Percentiles rank a stretch among this genome's conserved stretches.
These are phyloP conservation scores for Priceomyces carsonii DNA, from an alignment of 805 yeast genomes.

Conservation along the genomic window DNA sequence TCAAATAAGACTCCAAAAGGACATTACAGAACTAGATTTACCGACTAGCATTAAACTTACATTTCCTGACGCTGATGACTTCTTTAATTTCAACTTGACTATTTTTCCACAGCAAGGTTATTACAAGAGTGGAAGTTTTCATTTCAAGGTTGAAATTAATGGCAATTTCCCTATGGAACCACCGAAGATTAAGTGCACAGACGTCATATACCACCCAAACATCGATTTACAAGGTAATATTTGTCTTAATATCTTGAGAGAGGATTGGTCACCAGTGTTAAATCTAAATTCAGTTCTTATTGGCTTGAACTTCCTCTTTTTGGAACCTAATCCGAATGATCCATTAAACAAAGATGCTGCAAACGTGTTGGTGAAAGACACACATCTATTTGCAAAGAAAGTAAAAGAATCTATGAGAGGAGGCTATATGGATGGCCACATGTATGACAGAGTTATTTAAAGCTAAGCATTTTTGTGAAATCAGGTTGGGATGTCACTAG, in stretches of 20 bases:
- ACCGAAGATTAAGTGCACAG: slow-evolving; percentile 74
- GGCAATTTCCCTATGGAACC: slow-evolving; percentile 89
- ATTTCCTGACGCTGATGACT: slow-evolving; percentile 54
- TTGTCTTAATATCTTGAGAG: slow-evolving; percentile 86
- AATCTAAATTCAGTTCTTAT: slow-evolving; percentile 78
- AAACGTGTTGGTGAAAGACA: slow-evolving; percentile 41
- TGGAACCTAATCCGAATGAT: slow-evolving; percentile 90
- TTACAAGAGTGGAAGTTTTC: slow-evolving; percentile 68
- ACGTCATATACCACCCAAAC: slow-evolving; percentile 88
- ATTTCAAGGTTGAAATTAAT: slow-evolving; percentile 63
- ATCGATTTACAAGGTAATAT: slow-evolving; percentile 89
- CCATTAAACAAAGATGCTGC: slow-evolving; percentile 95
- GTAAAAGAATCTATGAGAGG: slow-evolving; percentile 75
- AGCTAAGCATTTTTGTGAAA: background rate
- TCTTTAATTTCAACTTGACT: slow-evolving; percentile 59
- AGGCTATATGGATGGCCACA: slow-evolving; percentile 54
- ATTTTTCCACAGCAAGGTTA: slow-evolving; percentile 73
- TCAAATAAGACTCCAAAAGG: slow-evolving; percentile 73
- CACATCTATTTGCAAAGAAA: slow-evolving; percentile 48
- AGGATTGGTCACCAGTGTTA: slow-evolving; percentile 95
- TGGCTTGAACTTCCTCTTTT: slow-evolving; percentile 80
- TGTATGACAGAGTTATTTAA: slow-evolving; percentile 60
- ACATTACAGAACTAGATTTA: slow-evolving; percentile 66
- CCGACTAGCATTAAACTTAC: slow-evolving; percentile 56
- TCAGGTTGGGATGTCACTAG: background rate